phyloP scores from a whole-genome alignment of 139 green algal species.

The Chlamydomonas incerta region DNA sequence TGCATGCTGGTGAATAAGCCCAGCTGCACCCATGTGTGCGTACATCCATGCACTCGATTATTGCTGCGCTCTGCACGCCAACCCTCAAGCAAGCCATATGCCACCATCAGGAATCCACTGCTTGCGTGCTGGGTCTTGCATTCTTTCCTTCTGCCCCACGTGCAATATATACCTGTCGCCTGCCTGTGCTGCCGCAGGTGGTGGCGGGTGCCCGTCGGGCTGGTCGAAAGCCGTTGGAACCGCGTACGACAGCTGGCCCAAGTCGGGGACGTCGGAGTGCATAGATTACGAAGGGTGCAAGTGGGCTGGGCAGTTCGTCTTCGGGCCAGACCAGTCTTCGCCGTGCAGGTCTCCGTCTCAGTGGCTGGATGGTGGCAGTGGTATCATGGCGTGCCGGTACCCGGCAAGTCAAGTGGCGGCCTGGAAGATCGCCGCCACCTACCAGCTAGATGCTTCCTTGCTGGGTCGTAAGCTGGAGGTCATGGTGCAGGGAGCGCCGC shows the following conservation, averaged over 20 bases:
- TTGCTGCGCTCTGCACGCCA: too few relatives aligned
- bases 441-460: background rate
- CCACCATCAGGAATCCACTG: too few relatives aligned
- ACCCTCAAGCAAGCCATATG: too few relatives aligned
- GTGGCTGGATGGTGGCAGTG: conserved; percentile 9
- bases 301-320: conserved; percentile 29
- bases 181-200: too few relatives aligned
- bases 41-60: too few relatives aligned
- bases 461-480: conserved; percentile 25
- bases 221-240: conserved; percentile 21
- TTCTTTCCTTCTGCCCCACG: too few relatives aligned
- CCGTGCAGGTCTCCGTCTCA: background rate
- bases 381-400: background rate
- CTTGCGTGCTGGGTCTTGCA: too few relatives aligned
- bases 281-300: conserved; percentile 1
- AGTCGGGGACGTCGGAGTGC: conserved; percentile 6
- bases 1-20: too few relatives aligned
- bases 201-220: background rate
- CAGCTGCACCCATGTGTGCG: too few relatives aligned
- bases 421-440: conserved; percentile 21
- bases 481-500: background rate
- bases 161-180: too few relatives aligned
- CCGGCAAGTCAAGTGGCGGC: background rate
- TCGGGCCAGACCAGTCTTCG: background rate
- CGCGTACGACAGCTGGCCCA: conserved; percentile 26